Conservation (phyloP, 2,329 filamentous ascomycete species). For the Verticillium isaacii region DNA sequence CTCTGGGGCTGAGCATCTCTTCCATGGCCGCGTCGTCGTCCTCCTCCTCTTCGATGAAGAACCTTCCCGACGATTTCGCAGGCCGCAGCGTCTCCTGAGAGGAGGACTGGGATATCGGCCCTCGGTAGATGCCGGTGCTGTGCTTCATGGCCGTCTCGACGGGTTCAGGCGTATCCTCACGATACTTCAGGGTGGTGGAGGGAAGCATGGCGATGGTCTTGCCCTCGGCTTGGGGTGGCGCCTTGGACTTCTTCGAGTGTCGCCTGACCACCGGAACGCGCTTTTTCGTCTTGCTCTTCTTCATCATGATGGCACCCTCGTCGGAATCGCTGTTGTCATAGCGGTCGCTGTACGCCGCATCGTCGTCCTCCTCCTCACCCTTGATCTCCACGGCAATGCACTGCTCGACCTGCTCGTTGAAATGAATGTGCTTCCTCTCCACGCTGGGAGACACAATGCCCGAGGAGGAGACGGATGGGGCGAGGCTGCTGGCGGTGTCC, state of each 20-base stretch:
- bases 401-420: conserved; percentile 92
- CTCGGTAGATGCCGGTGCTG: conserved; percentile 40
- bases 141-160: conserved; percentile 59
- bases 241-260: conserved; percentile 27
- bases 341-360: conserved; percentile 22
- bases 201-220: conserved; percentile 87
- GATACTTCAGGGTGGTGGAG: conserved; percentile 81
- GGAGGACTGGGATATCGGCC: conserved; percentile 63
- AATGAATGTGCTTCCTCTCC: conserved; percentile 84
- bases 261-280: conserved; percentile 48
- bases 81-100: conserved; percentile 81
- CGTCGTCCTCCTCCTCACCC: conserved; percentile 68
- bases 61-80: conserved; percentile 58
- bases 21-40: conserved; percentile 55
- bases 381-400: conserved; percentile 91
- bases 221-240: conserved; percentile 55
- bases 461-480: conserved; percentile 66
- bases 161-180: conserved; percentile 69
- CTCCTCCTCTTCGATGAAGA: conserved; percentile 57
- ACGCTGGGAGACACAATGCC: conserved; percentile 59
- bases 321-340: conserved; percentile 64
- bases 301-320: conserved; percentile 80
- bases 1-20: conserved; percentile 20
- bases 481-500: conserved; percentile 60
- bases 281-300: conserved; percentile 54